Percentiles rank a stretch among this genome's conserved stretches.
Conservation (phyloP, 352 stramenopile species). For the Plasmopara muralis region DNA sequence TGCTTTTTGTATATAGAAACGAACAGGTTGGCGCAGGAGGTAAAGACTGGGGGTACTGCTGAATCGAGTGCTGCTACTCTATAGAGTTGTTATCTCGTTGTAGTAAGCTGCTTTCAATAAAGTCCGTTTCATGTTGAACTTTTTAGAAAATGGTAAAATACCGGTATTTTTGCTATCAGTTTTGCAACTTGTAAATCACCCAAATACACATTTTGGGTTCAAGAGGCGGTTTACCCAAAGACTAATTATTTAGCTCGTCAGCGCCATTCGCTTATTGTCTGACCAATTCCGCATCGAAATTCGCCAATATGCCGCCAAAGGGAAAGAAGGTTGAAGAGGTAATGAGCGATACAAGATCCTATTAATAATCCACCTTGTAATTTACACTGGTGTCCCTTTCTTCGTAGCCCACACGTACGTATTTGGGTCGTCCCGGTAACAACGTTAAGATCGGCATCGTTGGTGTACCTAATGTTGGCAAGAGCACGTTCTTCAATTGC, state of each 20-base stretch:
- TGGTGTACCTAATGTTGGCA: constrained; percentile 99
- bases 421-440: constrained; percentile 79
- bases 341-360: constrained; percentile 1
- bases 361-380: not conserved
- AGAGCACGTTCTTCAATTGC: constrained; percentile 99
- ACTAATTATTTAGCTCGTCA: not conserved
- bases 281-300: constrained; percentile 12
- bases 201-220: not conserved
- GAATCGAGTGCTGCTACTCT: constrained; percentile 27
- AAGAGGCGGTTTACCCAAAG: not conserved
- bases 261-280: constrained; percentile 24
- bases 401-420: constrained; percentile 45
- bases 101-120: no score
- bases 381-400: not conserved
- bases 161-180: not conserved
- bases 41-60: constrained; percentile 41
- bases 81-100: constrained; percentile 13
- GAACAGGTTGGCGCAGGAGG: constrained; percentile 53
- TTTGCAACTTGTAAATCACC: not conserved
- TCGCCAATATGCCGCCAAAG: constrained; percentile 60
- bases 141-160: no score
- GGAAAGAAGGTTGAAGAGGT: constrained; percentile 78
- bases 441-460: constrained; percentile 99
- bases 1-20: constrained; percentile 35
- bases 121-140: no score